Base-by-base conservation (phyloP, 306 rosid genomes). In the Cicer cuneatum region DNA sequence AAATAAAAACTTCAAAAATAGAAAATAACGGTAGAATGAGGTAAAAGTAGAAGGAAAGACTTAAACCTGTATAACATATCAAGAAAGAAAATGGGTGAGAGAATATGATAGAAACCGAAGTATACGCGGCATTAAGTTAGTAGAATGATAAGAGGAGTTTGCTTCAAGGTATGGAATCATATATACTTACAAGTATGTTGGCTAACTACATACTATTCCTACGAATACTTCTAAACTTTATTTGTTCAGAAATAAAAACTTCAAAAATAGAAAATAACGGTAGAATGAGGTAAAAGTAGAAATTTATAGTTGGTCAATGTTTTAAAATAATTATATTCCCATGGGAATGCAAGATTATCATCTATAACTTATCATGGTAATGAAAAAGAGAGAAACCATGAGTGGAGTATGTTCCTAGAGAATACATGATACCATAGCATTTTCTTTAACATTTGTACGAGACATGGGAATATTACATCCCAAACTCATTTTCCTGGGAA, bases 71-170 rank as follows among this genome's bases (percentile, higher is more conserved):
- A n/a, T n/a, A n/a, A n/a, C n/a, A n/a, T n/a, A n/a, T n/a, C n/a
- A n/a, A n/a, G n/a, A n/a, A n/a, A n/a, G n/a, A n/a, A n/a, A n/a
- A n/a, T n/a, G n/a, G n/a, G n/a, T n/a, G n/a, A n/a, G n/a, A n/a
- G n/a, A n/a, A n/a, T 73, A 13, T 14, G 16, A 39, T 24, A 49
- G 56, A 11, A 46, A 35, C 38, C 13, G 7, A 7, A 60, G 56
- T 13, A 29, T 11, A 33, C 0, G 7, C 14, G 24, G 19, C 33
- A 71, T 60, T 67, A 52, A 21, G 41, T 10, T 42, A 38, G 37
- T 7, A 79, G 73, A 54, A 72, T 64, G 67, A 19, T 64, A 54
- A 8, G 52, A 16, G 21, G 66, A 12, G 66, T 59, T 13, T 59
- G 5, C 66, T 59, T 59, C 10, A 35, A 59, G 66, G 66, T 35